Evolutionary conservation across 2,329 filamentous ascomycete genomes (phyloP).

Genomic region (Colletotrichum paranaense): DNA sequence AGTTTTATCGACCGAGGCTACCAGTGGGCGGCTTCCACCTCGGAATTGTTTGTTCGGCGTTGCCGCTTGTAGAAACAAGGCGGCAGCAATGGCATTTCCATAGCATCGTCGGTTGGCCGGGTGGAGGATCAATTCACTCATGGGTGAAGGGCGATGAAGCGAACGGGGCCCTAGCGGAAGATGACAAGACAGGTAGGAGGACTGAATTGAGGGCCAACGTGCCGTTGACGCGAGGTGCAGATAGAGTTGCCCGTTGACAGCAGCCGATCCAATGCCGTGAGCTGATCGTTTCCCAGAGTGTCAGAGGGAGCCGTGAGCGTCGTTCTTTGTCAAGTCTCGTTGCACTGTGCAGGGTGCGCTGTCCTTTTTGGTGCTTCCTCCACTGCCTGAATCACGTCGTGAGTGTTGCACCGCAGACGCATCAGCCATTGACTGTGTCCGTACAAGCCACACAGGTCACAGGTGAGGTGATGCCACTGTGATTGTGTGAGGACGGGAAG

Average conservation of each 20-base stretch:
- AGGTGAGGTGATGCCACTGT: background rate
- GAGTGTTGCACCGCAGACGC: slow-evolving; percentile 21
- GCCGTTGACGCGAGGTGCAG: slow-evolving; percentile 34
- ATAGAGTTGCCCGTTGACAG: slow-evolving; percentile 34
- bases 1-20: slow-evolving; percentile 30
- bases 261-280: slow-evolving; percentile 25
- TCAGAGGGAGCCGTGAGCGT: background rate
- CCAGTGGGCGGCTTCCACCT: slow-evolving; percentile 7
- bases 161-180: slow-evolving; percentile 20
- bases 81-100: slow-evolving; percentile 19
- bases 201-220: slow-evolving; percentile 17
- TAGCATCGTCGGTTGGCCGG: slow-evolving; percentile 8
- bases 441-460: background rate
- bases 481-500: slow-evolving; percentile 13
- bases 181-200: background rate
- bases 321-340: slow-evolving; percentile 1
- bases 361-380: background rate
- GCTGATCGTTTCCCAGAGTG: slow-evolving; percentile 27
- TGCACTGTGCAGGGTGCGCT: slow-evolving; percentile 23
- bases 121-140: slow-evolving; percentile 18
- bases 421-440: background rate
- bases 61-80: slow-evolving; percentile 26
- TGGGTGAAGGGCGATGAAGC: slow-evolving; percentile 6
- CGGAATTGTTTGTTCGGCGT: slow-evolving; percentile 21
- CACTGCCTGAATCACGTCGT: background rate